These are phyloP conservation scores for Calocybe cyanea DNA, from an alignment of 768 basidiomycete genomes.

Conservation along the genomic window DNA sequence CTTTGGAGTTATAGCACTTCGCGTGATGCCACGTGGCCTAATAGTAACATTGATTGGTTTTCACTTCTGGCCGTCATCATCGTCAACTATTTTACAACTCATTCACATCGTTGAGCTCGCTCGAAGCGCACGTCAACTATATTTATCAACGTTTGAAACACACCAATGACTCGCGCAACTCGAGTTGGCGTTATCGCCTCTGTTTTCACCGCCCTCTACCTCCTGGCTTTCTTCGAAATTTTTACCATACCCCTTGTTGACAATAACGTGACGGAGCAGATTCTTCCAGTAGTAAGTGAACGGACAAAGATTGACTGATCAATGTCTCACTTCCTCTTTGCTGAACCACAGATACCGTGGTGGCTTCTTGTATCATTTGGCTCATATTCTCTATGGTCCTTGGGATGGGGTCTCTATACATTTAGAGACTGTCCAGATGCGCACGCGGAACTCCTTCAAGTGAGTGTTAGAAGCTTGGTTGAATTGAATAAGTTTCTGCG, in stretches of 20 bases:
- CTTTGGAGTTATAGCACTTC: not conserved
- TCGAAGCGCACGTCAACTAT: too few species aligned
- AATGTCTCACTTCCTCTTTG: not conserved
- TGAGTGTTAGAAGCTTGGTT: constrained; percentile 27
- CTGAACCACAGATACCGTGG: constrained; percentile 63
- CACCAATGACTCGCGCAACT: constrained; percentile 57
- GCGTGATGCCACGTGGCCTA: not conserved
- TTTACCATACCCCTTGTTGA: constrained; percentile 54
- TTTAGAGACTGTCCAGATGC: constrained; percentile 80
- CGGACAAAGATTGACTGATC: not conserved
- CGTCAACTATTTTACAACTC: not conserved
- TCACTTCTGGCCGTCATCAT: not conserved
- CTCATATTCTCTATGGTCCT: constrained; percentile 72
- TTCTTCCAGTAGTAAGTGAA: constrained; percentile 60
- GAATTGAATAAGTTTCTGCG: too few species aligned
- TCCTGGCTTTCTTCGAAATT: constrained; percentile 52
- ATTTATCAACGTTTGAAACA: too few species aligned
- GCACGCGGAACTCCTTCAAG: constrained; percentile 62
- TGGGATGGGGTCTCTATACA: constrained; percentile 71
- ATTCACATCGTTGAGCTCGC: too few species aligned
- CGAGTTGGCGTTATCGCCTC: constrained; percentile 46
- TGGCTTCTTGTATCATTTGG: constrained; percentile 80
- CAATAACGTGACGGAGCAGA: constrained; percentile 37
- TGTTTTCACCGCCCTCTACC: constrained; percentile 44
- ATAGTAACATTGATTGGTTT: not conserved